Evolutionary conservation across 129 eudicot species (phyloP).

Genomic region (Daucus carota): DH1_v3.0 NC_030386.2:16777501-16778000

Average conservation of each 20-base stretch:
- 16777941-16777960: constrained; percentile 6
- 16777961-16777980: constrained; percentile 19
- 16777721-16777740: constrained; percentile 13
- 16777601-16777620: constrained; percentile 54
- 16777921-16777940: constrained; percentile 39
- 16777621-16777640: constrained; percentile 41
- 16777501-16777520: constrained; percentile 4
- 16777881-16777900: constrained; percentile 32
- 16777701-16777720: constrained; percentile 3
- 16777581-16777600: constrained; percentile 51
- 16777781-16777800: constrained; percentile 13
- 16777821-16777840: constrained; percentile 14
- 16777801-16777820: constrained; percentile 26
- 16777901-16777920: constrained; percentile 24
- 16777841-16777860: constrained; percentile 16
- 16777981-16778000: constrained; percentile 10
- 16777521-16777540: constrained; percentile 27
- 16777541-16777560: constrained; percentile 52
- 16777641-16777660: constrained; percentile 31
- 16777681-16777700: constrained; percentile 32
- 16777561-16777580: constrained; percentile 47
- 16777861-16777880: constrained; percentile 46
- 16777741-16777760: constrained; percentile 14
- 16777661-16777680: constrained; percentile 51
- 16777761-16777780: background rate